Conservation (phyloP, 768 basidiomycete genomes). For the Xerocomellus dryophilus region DNA sequence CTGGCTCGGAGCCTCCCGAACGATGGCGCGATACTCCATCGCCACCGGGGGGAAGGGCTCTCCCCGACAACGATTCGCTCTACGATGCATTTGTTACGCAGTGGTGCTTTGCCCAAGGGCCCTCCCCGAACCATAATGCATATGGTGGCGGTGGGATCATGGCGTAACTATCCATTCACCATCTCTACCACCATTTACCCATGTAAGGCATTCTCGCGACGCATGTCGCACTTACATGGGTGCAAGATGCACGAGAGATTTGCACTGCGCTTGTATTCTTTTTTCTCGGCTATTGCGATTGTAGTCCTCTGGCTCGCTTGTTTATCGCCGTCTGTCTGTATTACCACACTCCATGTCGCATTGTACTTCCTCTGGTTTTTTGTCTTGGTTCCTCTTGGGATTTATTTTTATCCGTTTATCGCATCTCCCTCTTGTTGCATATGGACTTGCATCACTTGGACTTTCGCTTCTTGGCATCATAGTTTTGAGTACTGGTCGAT, state of each 20-base stretch:
- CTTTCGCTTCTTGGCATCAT: background rate
- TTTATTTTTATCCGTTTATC: background rate
- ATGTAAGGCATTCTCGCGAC: background rate
- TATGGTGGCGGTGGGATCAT: constrained; percentile 20
- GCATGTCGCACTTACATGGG: background rate
- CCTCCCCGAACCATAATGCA: constrained; percentile 23
- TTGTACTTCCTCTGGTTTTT: background rate
- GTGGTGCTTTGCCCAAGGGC: constrained; percentile 64
- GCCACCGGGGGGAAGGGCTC: background rate
- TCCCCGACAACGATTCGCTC: constrained; percentile 29
- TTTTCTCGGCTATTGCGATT: background rate
- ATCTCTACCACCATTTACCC: background rate
- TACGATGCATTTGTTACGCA: constrained; percentile 63
- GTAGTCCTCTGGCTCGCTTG: background rate
- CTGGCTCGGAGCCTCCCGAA: constrained; percentile 24
- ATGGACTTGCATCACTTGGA: background rate
- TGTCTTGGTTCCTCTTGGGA: background rate
- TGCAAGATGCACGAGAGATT: background rate
- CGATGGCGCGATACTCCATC: background rate
- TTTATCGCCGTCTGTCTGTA: background rate
- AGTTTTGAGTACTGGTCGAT: background rate
- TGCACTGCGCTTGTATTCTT: background rate
- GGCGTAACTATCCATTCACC: constrained; percentile 4
- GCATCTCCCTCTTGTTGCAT: background rate
- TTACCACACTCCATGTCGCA: background rate